Evolutionary conservation across 2,329 filamentous ascomycete genomes (phyloP).

Genomic region (Exophiala alcalophila): DNA sequence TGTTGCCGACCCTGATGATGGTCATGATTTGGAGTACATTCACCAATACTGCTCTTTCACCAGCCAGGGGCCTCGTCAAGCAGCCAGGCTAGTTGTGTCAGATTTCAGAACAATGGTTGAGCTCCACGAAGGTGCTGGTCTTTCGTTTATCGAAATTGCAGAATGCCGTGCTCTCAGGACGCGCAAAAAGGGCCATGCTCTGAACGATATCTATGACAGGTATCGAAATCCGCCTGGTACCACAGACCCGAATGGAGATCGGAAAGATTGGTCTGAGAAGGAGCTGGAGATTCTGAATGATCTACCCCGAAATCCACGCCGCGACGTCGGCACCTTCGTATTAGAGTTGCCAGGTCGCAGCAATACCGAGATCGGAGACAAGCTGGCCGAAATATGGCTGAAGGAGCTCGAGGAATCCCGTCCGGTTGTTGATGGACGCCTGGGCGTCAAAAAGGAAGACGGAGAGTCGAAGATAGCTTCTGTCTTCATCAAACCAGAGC

Average conservation of each 20-base stretch:
- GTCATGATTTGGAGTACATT: constrained; percentile 27
- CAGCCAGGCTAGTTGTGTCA: constrained; percentile 14
- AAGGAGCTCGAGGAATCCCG: constrained; percentile 1
- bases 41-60: constrained; percentile 15
- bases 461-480: background rate
- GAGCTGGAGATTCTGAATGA: constrained; percentile 16
- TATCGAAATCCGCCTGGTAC: constrained; percentile 16
- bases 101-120: constrained; percentile 28
- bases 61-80: background rate
- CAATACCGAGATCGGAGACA: constrained; percentile 23
- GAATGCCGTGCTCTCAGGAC: constrained; percentile 17
- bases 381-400: constrained; percentile 28
- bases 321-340: constrained; percentile 15
- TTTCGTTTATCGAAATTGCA: constrained; percentile 29
- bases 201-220: constrained; percentile 24
- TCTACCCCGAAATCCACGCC: constrained; percentile 14
- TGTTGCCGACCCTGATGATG: constrained; percentile 18
- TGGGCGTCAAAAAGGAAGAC: background rate
- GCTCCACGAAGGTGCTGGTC: constrained; percentile 26
- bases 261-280: constrained; percentile 19
- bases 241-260: background rate
- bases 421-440: background rate
- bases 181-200: constrained; percentile 12
- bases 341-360: constrained; percentile 11
- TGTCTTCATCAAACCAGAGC: constrained; percentile 15